Evolutionary conservation across 495 filamentous ascomycete species (phyloP).

Genomic region (Immersiella caudata): DNA sequence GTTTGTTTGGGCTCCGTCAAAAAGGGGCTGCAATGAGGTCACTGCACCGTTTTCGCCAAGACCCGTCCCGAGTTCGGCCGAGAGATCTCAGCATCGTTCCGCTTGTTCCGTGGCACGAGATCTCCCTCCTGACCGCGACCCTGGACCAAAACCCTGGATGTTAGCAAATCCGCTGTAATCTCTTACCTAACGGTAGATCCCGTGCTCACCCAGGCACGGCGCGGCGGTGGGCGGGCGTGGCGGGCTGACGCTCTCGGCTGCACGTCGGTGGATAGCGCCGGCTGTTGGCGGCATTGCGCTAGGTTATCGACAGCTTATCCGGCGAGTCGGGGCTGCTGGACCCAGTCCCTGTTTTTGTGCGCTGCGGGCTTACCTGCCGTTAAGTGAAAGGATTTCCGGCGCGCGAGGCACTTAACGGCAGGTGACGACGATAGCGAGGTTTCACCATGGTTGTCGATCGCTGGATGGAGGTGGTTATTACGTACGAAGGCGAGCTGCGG

Average conservation of each 20-base stretch:
- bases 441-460: neutral
- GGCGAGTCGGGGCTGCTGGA: neutral
- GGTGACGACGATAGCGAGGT: neutral
- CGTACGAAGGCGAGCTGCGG: neutral
- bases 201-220: neutral
- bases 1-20: neutral
- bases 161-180: slow-evolving; percentile 22
- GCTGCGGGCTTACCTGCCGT: slow-evolving; percentile 9
- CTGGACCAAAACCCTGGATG: neutral
- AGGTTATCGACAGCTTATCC: neutral
- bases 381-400: slow-evolving; percentile 2
- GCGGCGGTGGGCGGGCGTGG: neutral
- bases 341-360: too few relatives aligned
- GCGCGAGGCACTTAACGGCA: slow-evolving; percentile 15
- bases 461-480: neutral
- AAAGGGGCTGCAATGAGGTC: neutral
- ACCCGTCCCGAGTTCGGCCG: neutral
- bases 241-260: neutral
- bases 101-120: neutral
- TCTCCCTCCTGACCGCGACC: neutral
- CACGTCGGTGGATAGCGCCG: neutral
- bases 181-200: slow-evolving; percentile 26
- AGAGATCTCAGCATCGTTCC: neutral
- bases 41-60: neutral
- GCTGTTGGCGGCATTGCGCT: slow-evolving; percentile 9